These are phyloP conservation scores for Stachybotrys echinatus DNA, from an alignment of 2,329 filamentous ascomycete species.

Conservation along the genomic window DNA sequence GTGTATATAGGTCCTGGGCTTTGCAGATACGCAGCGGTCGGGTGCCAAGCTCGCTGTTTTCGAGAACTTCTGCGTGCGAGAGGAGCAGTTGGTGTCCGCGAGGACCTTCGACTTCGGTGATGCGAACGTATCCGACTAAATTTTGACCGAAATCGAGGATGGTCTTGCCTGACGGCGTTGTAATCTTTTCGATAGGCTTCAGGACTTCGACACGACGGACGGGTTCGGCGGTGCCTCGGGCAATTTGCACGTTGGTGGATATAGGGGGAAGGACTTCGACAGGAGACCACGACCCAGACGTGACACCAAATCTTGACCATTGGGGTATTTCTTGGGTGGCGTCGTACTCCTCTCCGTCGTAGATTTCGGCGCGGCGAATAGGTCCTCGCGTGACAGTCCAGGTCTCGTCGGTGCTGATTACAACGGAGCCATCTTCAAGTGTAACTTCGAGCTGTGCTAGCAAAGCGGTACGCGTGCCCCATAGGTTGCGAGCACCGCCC, in stretches of 20 bases:
- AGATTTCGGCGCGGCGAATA: conserved; percentile 3
- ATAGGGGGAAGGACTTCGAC: neutral
- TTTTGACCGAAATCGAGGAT: conserved; percentile 56
- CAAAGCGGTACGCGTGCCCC: conserved; percentile 26
- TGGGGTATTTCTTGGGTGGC: neutral
- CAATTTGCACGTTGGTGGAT: neutral
- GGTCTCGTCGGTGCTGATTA: conserved; percentile 22
- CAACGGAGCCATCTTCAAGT: conserved; percentile 4
- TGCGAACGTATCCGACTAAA: conserved; percentile 42
- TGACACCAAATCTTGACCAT: neutral
- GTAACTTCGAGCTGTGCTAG: conserved; percentile 29
- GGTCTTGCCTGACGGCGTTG: conserved; percentile 32
- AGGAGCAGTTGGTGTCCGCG: conserved; percentile 36
- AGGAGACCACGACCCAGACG: no score
- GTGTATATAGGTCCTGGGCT: conserved; percentile 23
- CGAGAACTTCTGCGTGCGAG: conserved; percentile 50
- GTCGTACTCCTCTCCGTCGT: conserved; percentile 4
- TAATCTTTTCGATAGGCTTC: neutral
- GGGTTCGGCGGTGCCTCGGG: neutral
- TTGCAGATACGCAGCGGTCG: conserved; percentile 12
- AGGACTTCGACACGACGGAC: neutral
- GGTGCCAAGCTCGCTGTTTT: conserved; percentile 36
- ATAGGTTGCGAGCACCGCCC: conserved; percentile 18
- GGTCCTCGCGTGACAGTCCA: conserved; percentile 17
- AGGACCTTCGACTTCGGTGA: conserved; percentile 30